phyloP scores from a whole-genome alignment of 75 land plant genomes.

The Larix kaempferi region DNA sequence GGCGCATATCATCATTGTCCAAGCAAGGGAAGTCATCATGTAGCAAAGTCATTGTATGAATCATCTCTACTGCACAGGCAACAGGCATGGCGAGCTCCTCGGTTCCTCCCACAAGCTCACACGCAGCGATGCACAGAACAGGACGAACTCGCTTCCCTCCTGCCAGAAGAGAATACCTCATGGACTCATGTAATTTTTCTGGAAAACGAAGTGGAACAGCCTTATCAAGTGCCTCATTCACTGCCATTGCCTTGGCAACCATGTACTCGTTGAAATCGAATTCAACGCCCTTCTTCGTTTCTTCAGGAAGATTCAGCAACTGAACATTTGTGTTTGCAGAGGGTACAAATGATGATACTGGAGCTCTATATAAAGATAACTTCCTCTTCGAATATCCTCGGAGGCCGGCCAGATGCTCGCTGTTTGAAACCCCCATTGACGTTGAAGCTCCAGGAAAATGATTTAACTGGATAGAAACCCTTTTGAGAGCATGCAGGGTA shows the following conservation, averaged over 20 bases:
- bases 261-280: constrained; percentile 61
- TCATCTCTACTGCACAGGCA: constrained; percentile 64
- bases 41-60: constrained; percentile 47
- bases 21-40: constrained; percentile 73
- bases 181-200: constrained; percentile 27
- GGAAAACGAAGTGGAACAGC: constrained; percentile 33
- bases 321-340: too few species aligned
- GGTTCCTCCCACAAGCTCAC: constrained; percentile 60
- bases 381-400: too few species aligned
- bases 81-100: constrained; percentile 46
- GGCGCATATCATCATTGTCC: constrained; percentile 64
- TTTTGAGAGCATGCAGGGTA: too few species aligned
- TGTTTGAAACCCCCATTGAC: too few species aligned
- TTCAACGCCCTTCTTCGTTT: background rate
- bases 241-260: constrained; percentile 35
- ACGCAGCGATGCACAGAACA: constrained; percentile 50
- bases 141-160: constrained; percentile 35
- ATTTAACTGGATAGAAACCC: too few species aligned
- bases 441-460: too few species aligned
- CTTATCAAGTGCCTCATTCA: constrained; percentile 33
- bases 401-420: too few species aligned
- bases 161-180: constrained; percentile 35
- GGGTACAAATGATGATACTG: too few species aligned
- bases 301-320: background rate
- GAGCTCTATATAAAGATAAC: too few species aligned